phyloP scores from a whole-genome alignment of 2,329 filamentous ascomycete species.

The Thelonectria rubi region DNA sequence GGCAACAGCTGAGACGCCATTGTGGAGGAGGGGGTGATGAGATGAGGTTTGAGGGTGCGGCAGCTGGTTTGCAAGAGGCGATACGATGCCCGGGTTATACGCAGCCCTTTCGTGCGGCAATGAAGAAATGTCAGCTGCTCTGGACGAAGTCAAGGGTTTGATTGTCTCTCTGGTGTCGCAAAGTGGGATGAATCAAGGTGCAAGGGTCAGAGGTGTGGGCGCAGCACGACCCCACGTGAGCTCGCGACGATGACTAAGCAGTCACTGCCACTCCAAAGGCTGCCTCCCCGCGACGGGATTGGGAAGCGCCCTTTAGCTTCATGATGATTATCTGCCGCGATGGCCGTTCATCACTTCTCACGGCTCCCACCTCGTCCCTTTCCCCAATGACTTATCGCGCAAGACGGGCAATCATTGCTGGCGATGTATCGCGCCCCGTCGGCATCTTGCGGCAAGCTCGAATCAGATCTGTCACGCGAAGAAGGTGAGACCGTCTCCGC shows the following conservation, averaged over 20 bases:
- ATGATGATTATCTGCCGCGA: conserved; percentile 39
- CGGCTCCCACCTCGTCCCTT: conserved; percentile 23
- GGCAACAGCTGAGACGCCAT: conserved; percentile 82
- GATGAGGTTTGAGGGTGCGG: conserved; percentile 7
- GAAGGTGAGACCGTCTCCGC: conserved; percentile 27
- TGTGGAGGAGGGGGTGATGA: conserved; percentile 32
- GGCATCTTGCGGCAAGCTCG: conserved; percentile 23
- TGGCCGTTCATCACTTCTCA: conserved; percentile 36
- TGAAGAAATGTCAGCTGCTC: background rate
- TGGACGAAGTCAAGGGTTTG: conserved; percentile 6
- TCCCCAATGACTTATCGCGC: conserved; percentile 34
- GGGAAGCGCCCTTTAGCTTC: conserved; percentile 30
- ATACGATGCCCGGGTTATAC: background rate
- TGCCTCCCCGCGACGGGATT: conserved; percentile 37
- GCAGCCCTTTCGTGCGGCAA: background rate
- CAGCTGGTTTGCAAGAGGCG: background rate
- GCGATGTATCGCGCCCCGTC: conserved; percentile 43
- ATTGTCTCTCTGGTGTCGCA: conserved; percentile 34
- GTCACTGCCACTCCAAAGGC: conserved; percentile 5
- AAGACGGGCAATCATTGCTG: conserved; percentile 35
- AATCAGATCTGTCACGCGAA: conserved; percentile 8
- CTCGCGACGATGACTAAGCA: conserved; percentile 50
- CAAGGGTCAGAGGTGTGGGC: conserved; percentile 34
- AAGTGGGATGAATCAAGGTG: conserved; percentile 44
- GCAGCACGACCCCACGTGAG: conserved; percentile 47